These are phyloP conservation scores for Xylariales sp. DNA, from an alignment of 2,329 filamentous ascomycete species.

Conservation along the genomic window DNA sequence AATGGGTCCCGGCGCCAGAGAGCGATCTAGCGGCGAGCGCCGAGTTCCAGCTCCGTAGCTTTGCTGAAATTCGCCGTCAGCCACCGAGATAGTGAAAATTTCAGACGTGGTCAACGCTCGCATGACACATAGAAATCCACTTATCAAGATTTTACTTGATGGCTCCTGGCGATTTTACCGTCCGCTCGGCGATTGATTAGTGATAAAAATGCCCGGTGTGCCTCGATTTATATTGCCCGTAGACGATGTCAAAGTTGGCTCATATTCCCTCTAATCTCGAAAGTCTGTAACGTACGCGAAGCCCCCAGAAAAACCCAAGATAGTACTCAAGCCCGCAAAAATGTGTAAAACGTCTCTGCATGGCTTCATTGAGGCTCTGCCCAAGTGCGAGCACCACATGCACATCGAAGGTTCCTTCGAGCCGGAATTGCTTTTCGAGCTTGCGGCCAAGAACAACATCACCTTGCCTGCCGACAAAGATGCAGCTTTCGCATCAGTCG, in stretches of 20 bases:
- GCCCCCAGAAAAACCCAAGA: too few species aligned
- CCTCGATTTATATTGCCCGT: not conserved
- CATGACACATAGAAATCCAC: conserved; percentile 8
- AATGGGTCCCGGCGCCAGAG: too few species aligned
- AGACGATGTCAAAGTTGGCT: not conserved
- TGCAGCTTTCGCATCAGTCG: conserved; percentile 57
- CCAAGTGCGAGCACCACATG: conserved; percentile 80
- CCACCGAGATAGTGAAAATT: not conserved
- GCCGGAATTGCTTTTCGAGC: conserved; percentile 63
- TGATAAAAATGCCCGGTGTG: too few species aligned
- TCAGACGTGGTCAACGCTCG: not conserved
- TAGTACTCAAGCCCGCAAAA: conserved; percentile 2
- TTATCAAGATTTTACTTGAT: not conserved
- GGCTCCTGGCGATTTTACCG: not conserved
- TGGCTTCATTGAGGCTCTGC: conserved; percentile 59
- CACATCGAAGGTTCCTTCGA: conserved; percentile 75
- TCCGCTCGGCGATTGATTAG: too few species aligned
- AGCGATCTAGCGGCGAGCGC: conserved; percentile 2
- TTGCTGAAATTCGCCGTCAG: not conserved
- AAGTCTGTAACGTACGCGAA: too few species aligned
- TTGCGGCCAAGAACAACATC: conserved; percentile 64
- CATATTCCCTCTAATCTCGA: too few species aligned
- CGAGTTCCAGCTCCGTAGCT: conserved; percentile 3
- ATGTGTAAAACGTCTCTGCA: conserved; percentile 57
- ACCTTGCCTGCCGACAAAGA: conserved; percentile 53